Evolutionary conservation across 73 alveolate genomes (phyloP), one percentile per base, ranked within the genome.

Genomic region (Tetrahymena elliotti): DNA sequence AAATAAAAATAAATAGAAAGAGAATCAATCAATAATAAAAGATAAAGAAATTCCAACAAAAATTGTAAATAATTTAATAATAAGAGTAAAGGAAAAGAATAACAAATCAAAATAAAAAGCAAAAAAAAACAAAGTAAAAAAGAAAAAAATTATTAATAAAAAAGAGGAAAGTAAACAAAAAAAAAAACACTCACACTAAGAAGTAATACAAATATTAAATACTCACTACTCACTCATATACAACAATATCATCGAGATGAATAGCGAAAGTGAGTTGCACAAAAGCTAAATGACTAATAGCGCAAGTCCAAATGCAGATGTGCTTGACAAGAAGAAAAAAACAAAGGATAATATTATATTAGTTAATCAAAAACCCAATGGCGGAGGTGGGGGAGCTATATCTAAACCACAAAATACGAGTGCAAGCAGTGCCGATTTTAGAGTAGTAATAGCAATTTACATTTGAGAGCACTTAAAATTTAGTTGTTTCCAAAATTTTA

Each of bases 251-350:
- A 68, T 16, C 88, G 88, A 68, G 82, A 68, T 68, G 88, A 68
- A 68, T 68, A 68, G 88, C 88, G 88, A 68, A 68, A 68, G 88
- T 68, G 88, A 68, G 88, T 68, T 68, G 88, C 88, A 68, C 88
- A 68, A 68, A 68, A 68, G 88, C 36, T 68, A 68, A 31, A n/a
- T 68, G 88, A 68, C 88, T 1, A 68, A 68, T 68, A 68, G 88
- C 38, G 36, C 88, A 18, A 68, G 88, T 68, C 88, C 88, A 9
- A 68, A 68, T 68, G 88, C 88, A 68, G 88, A 68, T 68, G 88
- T 68, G 38, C 10, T 68, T 18, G 88, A 68, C 33, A 27, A 27
- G 39, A 68, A 68, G 88, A 68, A 68, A 31, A 68, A 68, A 68
- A 68, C 88, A 68, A 68, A 68, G 38, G 88, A 68, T 68, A 68